These are phyloP conservation scores for Ophiocordyceps camponoti-saundersi DNA, from an alignment of 2,329 filamentous ascomycete species.

Conservation along the genomic window DNA sequence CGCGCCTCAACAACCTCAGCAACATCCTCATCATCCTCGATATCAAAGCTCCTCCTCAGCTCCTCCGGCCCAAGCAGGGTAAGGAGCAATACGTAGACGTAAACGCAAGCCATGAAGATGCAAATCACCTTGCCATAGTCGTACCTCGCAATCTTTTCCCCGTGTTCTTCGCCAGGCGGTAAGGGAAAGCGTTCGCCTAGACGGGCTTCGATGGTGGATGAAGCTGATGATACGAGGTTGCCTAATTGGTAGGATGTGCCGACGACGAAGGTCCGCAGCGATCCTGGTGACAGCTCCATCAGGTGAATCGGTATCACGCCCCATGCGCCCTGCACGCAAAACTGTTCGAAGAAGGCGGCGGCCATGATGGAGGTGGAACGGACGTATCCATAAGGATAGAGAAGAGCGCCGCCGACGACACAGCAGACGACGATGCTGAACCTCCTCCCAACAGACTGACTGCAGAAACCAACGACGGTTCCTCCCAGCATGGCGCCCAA, in stretches of 20 bases:
- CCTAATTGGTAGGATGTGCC: conserved; percentile 63
- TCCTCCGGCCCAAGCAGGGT: conserved; percentile 46
- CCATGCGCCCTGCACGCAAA: conserved; percentile 64
- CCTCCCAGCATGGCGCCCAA: conserved; percentile 55
- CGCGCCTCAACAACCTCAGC: no score
- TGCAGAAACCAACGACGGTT: conserved; percentile 47
- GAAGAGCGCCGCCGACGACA: conserved; percentile 51
- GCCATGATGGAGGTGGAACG: conserved; percentile 49
- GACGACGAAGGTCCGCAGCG: conserved; percentile 58
- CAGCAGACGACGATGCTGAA: conserved; percentile 51
- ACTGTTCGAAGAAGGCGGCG: conserved; percentile 70
- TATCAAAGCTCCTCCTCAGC: conserved; percentile 8
- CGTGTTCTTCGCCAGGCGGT: conserved; percentile 29
- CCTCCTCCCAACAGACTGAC: conserved; percentile 52
- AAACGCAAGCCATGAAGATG: conserved; percentile 84
- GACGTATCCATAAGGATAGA: conserved; percentile 72
- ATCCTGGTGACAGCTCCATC: conserved; percentile 58
- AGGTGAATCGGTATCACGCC: conserved; percentile 62
- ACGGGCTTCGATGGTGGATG: conserved; percentile 59
- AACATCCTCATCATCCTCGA: no score
- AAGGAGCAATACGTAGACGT: conserved; percentile 40
- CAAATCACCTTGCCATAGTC: conserved; percentile 73
- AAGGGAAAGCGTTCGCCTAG: conserved; percentile 63
- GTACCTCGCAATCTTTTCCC: conserved; percentile 33
- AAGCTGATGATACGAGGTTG: conserved; percentile 53